phyloP scores from a whole-genome alignment of 2,329 filamentous ascomycete genomes.

The Venturia effusa region DNA sequence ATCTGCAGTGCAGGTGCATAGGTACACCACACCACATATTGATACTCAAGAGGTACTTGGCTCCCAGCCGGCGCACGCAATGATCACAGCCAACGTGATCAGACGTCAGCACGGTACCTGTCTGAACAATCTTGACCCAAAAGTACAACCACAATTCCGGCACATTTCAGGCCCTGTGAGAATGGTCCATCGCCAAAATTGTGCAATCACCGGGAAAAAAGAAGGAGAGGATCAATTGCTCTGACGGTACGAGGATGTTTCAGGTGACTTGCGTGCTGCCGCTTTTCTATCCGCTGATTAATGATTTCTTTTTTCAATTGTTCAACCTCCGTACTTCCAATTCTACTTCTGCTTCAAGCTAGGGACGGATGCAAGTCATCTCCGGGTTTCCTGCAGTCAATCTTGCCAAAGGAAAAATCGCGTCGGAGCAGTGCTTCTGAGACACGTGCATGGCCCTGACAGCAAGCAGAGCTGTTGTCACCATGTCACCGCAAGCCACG shows the following conservation, averaged over 20 bases:
- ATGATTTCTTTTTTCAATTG: not conserved
- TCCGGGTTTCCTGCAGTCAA: not conserved
- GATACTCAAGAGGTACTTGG: not conserved
- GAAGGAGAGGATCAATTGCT: not conserved
- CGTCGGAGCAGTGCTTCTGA: not conserved
- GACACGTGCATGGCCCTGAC: not conserved
- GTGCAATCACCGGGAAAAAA: not conserved
- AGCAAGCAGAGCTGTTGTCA: not conserved
- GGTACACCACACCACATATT: not conserved
- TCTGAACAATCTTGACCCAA: not conserved
- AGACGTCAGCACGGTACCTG: not conserved
- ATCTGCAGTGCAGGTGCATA: too few species aligned
- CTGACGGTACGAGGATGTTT: not conserved
- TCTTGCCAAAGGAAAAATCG: not conserved
- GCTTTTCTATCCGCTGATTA: not conserved
- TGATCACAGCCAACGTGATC: not conserved
- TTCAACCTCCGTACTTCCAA: not conserved
- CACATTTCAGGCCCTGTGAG: not conserved
- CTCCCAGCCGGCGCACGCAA: not conserved
- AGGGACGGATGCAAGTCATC: not conserved
- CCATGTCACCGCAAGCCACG: not conserved
- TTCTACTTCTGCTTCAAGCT: not conserved
- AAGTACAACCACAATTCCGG: not conserved
- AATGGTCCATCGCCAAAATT: not conserved
- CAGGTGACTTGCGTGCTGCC: not conserved